Conservation (phyloP, 331 rosid genomes). For the Erythrophleum ivorense region DNA sequence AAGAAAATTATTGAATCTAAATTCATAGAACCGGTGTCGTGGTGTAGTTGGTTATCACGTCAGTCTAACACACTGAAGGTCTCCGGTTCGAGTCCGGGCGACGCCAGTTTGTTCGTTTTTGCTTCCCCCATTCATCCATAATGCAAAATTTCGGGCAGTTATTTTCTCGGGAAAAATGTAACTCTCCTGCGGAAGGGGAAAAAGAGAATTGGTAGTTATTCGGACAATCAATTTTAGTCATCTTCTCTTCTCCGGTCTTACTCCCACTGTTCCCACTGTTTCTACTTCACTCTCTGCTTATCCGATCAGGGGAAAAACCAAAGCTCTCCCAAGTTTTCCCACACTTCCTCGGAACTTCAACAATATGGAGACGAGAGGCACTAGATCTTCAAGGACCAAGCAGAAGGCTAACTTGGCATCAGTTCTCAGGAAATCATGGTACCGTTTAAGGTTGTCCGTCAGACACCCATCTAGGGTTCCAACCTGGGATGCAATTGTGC, state of each 20-base stretch:
- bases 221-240: background rate
- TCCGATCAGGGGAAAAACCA: background rate
- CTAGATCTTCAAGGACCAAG: conserved; percentile 44
- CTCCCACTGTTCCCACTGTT: background rate
- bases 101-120: conserved; percentile 48
- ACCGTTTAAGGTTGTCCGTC: conserved; percentile 79
- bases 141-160: background rate
- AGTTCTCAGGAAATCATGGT: conserved; percentile 85
- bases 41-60: conserved; percentile 89
- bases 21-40: conserved; percentile 27
- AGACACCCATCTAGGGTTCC: conserved; percentile 77
- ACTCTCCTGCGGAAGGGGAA: background rate
- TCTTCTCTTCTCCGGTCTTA: background rate
- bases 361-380: conserved; percentile 48
- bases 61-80: conserved; percentile 98
- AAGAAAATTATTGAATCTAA: no score
- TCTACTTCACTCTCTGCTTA: conserved; percentile 5
- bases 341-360: conserved; percentile 23
- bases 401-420: conserved; percentile 63
- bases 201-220: background rate
- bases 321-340: background rate
- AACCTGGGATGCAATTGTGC: conserved; percentile 91
- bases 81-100: conserved; percentile 89
- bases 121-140: background rate
- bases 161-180: background rate